A percentile compares a stretch with the other conserved stretches of the same genome.
Conservation (phyloP, 1,139 yeast species). For the Hyphopichia buzzinii region DNA sequence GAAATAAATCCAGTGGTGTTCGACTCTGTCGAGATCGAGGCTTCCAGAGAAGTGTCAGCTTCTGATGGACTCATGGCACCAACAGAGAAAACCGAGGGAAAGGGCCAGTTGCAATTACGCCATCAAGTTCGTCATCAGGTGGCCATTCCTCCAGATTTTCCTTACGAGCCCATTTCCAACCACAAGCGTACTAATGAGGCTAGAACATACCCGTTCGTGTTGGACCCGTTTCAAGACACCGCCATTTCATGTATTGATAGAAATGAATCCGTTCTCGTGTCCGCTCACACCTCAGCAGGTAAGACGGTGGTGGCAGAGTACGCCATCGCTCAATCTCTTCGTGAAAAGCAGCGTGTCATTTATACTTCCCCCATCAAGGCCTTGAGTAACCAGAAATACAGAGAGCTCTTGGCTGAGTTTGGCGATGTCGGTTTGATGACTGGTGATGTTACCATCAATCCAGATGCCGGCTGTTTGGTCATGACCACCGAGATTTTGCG, state of each 20-base stretch:
- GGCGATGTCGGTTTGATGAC: conserved; percentile 97
- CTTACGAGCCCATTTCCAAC: conserved; percentile 83
- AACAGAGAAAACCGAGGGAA: conserved; percentile 37
- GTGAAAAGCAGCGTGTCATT: conserved; percentile 90
- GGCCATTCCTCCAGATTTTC: conserved; percentile 88
- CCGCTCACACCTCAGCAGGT: conserved; percentile 99
- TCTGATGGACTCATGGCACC: conserved; percentile 64
- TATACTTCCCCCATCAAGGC: conserved; percentile 98
- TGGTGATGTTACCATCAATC: conserved; percentile 96
- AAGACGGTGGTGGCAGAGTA: conserved; percentile 98
- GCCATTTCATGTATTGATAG: conserved; percentile 93
- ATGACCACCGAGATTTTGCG: conserved; percentile 97
- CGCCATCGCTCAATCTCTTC: conserved; percentile 91
- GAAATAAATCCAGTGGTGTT: conserved; percentile 70
- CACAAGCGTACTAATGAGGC: conserved; percentile 77
- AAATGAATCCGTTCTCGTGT: conserved; percentile 92
- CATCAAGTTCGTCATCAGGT: conserved; percentile 98
- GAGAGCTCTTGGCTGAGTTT: conserved; percentile 89
- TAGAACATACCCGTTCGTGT: conserved; percentile 82
- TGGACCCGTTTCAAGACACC: conserved; percentile 96
- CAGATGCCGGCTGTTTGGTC: conserved; percentile 94
- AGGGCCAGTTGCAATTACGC: conserved; percentile 63
- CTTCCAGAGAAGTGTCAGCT: conserved; percentile 81
- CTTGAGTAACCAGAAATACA: conserved; percentile 89
- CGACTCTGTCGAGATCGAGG: conserved; percentile 87